Evolutionary conservation across 2,329 filamentous ascomycete species (phyloP), one percentile per base, ranked within the genome.

Genomic region (Penicillium sp.): DNA sequence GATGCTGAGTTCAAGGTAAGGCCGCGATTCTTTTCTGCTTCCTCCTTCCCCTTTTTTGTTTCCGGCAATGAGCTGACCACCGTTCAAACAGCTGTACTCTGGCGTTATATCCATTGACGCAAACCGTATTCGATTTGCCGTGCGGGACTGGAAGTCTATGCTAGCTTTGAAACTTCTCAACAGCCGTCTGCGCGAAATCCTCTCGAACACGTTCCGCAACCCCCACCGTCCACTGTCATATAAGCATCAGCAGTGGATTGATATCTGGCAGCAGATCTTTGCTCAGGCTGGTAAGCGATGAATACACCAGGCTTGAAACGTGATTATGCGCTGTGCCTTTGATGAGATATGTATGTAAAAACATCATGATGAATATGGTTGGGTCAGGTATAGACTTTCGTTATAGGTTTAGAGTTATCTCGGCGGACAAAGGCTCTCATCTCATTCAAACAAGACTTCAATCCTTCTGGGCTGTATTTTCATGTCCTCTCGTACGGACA

Each of bases 101-200:
- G 94, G 94, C 13, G 88, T 96, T 2, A 81, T 97, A 38, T 82
- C 91, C 18, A 81, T 99, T 41, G 94, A 97, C 69, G 89, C 90
- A 41, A 96, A 96, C 69, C 83, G 92, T 29, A 83, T 93, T 45
- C 84, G 90, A 45, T 96, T 97, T 69, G 84, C 88, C 19, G 82
- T 95, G 0, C 82, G 86, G 4, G 89, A 96, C 68, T 97, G 93
- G 92, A 95, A 92, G 74, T 87, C 87, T 0, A 87, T 94, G 81
- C 83, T 96, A 34, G 91, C 88, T n/a, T 77, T 99, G 67, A 97
- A 97, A 74, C 84, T 86, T 6, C 77, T 97, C 49, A 84, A 91
- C 18, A 78, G 80, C 2, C 82, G 88, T 26, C 78, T 96, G 16
- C 85, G 87, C 60, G 91, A 96, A 61, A 83, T 95, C 38, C 78